Base-by-base conservation (phyloP, 2,329 filamentous ascomycete genomes). In the Thelonectria rubi region DNA sequence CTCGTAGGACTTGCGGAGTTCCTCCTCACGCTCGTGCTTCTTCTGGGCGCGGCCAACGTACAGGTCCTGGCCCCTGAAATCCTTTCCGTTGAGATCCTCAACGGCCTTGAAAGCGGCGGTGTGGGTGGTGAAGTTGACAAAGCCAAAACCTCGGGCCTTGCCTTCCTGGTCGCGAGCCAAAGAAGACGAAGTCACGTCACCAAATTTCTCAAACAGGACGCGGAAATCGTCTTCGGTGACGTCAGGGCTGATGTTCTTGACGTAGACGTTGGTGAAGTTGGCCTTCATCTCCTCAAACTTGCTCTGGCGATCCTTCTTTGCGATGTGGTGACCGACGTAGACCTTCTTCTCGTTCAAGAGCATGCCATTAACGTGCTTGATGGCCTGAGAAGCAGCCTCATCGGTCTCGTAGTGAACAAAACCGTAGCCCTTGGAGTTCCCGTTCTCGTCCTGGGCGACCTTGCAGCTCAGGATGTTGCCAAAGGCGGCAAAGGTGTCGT, bases 221-320 rank as follows among this genome's bases (percentile, higher is more conserved):
- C 93, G 93, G 88, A 99, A 98, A 77, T 98, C 91, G 9, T 98
- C 94, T 65, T 99, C 95, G 62, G 88, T 91, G 67, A 90, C 92
- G 50, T 97, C 94, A 37, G 82, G 75, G 73, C 89, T 88, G 72
- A 99, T 91, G 84, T 99, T 99, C 90, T 99, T 99, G 84, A 99
- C 92, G 83, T 99, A 99, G 81, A 99, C 90, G 80, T 99, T 99
- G 85, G 95, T 99, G 87, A 96, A 99, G 87, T 99, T 99, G 80
- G 95, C 95, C 90, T 99, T 99, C 94, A 99, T 99, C 87, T 99
- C 95, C 85, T 99, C 95, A 73, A 98, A 98, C 85, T 99, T 99
- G 92, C 93, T 97, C 88, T 98, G 95, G 74, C 95, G 94, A 78
- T 99, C 95, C 88, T 98, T 98, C 91, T 98, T 98, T 79, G 95